These are phyloP conservation scores for Graphilbum sp. DNA, from an alignment of 2,329 filamentous ascomycete genomes.

Conservation along the genomic window DNA sequence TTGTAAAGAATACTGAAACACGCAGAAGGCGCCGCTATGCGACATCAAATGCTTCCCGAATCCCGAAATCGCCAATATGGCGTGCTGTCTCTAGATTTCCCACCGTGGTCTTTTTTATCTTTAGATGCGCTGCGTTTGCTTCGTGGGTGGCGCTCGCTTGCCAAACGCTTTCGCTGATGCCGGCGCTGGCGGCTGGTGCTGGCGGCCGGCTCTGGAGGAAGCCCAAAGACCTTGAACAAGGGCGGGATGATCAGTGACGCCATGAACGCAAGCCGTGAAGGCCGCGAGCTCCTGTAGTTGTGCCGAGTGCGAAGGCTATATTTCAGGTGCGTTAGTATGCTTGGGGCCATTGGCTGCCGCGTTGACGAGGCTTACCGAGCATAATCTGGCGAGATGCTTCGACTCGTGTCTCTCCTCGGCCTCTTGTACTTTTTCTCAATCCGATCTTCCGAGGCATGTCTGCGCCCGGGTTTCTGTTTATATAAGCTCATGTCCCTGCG, in stretches of 20 bases:
- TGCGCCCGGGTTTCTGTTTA: no score
- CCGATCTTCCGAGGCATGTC: neutral
- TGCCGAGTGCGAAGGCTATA: neutral
- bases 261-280: neutral
- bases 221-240: neutral
- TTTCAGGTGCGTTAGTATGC: no score
- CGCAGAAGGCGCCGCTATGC: no score
- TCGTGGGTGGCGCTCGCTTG: no score
- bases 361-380: neutral
- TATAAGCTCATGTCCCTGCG: no score
- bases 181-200: neutral
- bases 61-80: constrained; percentile 8
- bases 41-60: constrained; percentile 4
- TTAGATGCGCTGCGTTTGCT: no score
- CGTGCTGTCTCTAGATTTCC: constrained; percentile 1
- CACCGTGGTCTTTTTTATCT: neutral
- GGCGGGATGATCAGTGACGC: neutral
- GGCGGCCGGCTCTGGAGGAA: neutral
- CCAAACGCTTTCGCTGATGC: neutral
- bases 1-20: no score
- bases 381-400: constrained; percentile 1
- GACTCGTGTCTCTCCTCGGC: constrained; percentile 3
- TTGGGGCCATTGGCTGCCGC: no score
- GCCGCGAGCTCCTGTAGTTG: neutral
- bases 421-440: no score